Base-by-base conservation (phyloP, 2,329 filamentous ascomycete genomes). In the Fusarium succisae region DNA sequence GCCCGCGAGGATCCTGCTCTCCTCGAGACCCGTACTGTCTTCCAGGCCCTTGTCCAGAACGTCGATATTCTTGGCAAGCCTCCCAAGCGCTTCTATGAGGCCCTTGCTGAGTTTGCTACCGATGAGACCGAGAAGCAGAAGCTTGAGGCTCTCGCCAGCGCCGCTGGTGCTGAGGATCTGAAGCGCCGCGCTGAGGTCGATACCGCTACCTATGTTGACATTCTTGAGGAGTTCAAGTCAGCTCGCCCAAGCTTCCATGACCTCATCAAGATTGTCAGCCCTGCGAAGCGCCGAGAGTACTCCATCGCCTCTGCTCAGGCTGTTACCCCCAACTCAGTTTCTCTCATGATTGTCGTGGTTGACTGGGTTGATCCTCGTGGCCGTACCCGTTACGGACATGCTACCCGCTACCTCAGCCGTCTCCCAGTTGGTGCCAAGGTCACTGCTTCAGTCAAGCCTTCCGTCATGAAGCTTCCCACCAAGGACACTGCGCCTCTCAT, bases 281-380 rank as follows among this genome's bases (percentile, higher is more conserved):
- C 96, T 18, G 91, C 98, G 87, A 99, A 99, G 89, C 94, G 96
- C 70, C 91, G 96, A 79, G 96, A 99, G 85, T 99, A 99, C 89
- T 98, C 94, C n/a, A 98, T 99, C 77, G 96, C 96, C 26, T 98
- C 96, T 7, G 96, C 95, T 63, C 96, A 99, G 85, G 94, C 96
- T 78, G 96, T 98, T 45, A 95, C 94, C 2, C 95, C 96, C 26
- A 95, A 87, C 80, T 91, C 90, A n/a, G 95, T 99, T 66, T 90
- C 95, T 14, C 91, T 99, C 73, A 96, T 98, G 91, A 97, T 99
- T 80, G 96, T 99, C 69, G 97, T 96, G 8, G 96, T 99, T 79
- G 92, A 94, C 86, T 99, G 96, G 96, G 91, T 95, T 75, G 96
- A 98, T 83, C 88, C 93, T 75, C 89, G 90, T 79, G 96, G 96